These are phyloP conservation scores for Pseudopyrenochaeta lycopersici DNA, from an alignment of 2,329 filamentous ascomycete species.

Conservation along the genomic window DNA sequence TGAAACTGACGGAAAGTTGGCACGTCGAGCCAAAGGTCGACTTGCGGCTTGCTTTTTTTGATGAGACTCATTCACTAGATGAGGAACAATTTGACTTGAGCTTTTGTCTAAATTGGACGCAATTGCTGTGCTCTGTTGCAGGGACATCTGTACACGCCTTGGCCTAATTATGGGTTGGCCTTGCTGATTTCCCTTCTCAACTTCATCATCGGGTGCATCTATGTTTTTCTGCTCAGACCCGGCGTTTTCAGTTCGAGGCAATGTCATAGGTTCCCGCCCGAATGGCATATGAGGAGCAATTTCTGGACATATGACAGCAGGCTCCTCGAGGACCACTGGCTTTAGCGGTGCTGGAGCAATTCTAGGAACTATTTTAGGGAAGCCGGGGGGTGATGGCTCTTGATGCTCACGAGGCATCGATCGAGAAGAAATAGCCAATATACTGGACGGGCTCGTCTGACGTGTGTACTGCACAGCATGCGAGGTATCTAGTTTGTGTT, in stretches of 20 bases:
- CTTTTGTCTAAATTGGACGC: slow-evolving; percentile 1
- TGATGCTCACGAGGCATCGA: too few species aligned
- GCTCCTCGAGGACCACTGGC: neutral
- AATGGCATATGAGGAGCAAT: neutral
- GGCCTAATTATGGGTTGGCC: neutral
- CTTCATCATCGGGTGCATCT: neutral
- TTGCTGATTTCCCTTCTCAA: neutral
- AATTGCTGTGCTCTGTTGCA: neutral
- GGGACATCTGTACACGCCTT: neutral
- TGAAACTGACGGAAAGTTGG: neutral
- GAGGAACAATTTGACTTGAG: neutral
- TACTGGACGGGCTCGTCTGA: neutral
- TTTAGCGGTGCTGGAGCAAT: neutral
- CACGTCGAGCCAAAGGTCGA: neutral
- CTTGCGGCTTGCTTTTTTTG: slow-evolving; percentile 7
- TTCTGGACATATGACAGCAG: neutral
- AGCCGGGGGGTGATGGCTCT: neutral
- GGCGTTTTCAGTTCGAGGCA: too few species aligned
- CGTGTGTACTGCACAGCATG: neutral
- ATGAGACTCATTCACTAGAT: slow-evolving; percentile 17
- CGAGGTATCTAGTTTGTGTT: neutral
- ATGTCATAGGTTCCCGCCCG: neutral
- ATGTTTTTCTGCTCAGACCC: neutral
- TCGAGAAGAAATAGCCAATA: neutral
- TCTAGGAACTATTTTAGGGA: neutral